Conservation (phyloP, 1,284 basidiomycete species). For the Apiotrichum sp. region DNA sequence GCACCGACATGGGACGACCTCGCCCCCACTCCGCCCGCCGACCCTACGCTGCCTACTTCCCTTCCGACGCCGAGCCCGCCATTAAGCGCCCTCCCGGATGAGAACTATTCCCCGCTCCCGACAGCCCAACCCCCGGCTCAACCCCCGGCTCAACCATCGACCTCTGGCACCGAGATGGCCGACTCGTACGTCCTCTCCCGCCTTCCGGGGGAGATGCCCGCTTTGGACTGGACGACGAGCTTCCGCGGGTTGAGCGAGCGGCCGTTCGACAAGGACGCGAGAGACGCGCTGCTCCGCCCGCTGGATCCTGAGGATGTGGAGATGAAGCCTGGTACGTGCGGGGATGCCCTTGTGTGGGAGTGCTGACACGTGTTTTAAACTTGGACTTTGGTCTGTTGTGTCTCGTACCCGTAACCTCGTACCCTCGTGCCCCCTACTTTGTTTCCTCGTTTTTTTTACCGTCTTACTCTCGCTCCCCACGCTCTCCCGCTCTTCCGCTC, state of each 20-base stretch:
- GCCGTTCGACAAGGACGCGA: conserved; percentile 71
- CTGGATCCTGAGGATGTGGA: conserved; percentile 53
- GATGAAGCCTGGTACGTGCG: conserved; percentile 14
- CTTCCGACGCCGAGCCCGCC: conserved; percentile 6
- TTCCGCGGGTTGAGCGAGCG: conserved; percentile 74
- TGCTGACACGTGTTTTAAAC: neutral
- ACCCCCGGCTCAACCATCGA: no score
- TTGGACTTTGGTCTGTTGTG: no score
- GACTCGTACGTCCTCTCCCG: conserved; percentile 9
- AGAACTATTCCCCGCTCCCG: conserved; percentile 19
- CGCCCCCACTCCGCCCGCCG: no score
- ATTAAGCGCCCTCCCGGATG: conserved; percentile 16
- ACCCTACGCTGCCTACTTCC: no score
- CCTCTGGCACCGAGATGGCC: neutral
- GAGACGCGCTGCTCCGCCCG: conserved; percentile 67
- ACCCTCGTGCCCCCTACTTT: no score
- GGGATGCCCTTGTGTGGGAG: neutral
- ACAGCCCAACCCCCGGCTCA: no score
- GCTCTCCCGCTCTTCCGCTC: neutral
- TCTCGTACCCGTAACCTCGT: no score
- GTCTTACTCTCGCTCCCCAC: neutral
- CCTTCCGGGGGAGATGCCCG: conserved; percentile 1
- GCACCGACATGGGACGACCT: no score
- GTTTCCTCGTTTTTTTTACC: no score
- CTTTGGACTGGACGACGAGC: conserved; percentile 74